phyloP scores from a whole-genome alignment of 345 rosid species.

The Rubroshorea leprosula region DNA sequence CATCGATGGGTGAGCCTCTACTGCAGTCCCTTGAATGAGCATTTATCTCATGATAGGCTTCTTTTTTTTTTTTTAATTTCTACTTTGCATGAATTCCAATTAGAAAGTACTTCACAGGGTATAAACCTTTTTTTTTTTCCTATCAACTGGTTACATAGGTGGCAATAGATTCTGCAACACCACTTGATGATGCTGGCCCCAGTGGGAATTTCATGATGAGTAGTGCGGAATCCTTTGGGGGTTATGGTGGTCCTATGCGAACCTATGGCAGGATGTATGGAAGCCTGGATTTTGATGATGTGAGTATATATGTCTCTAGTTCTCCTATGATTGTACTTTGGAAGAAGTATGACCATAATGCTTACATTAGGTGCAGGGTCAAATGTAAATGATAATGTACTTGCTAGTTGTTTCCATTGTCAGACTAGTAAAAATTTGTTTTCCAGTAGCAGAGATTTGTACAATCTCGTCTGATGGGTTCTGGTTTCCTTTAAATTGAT shows the following conservation, averaged over 20 bases:
- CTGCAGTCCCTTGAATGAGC: too few relatives aligned
- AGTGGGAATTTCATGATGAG: constrained; percentile 52
- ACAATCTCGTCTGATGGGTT: not conserved
- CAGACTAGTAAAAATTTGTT: too few relatives aligned
- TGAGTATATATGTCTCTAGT: too few relatives aligned
- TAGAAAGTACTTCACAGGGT: too few relatives aligned
- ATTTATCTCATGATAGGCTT: too few relatives aligned
- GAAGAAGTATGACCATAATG: too few relatives aligned
- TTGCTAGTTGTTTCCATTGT: too few relatives aligned
- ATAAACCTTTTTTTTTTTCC: constrained; percentile 3
- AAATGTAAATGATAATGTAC: too few relatives aligned
- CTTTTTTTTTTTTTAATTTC: not conserved
- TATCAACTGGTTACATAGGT: constrained; percentile 56
- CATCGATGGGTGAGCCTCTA: too few relatives aligned
- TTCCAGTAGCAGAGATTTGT: not conserved
- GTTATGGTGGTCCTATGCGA: constrained; percentile 88
- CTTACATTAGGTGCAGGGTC: too few relatives aligned
- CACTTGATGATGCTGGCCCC: constrained; percentile 80
- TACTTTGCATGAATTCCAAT: too few relatives aligned
- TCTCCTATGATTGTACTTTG: too few relatives aligned
- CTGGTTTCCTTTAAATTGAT: not conserved
- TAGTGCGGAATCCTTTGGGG: constrained; percentile 50
- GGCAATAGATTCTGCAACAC: constrained; percentile 96
- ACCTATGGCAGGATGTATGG: constrained; percentile 77
- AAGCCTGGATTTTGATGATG: constrained; percentile 63